Evolutionary conservation across 495 filamentous ascomycete genomes (phyloP).

Genomic region (Chaetomidium leptoderma): DNA sequence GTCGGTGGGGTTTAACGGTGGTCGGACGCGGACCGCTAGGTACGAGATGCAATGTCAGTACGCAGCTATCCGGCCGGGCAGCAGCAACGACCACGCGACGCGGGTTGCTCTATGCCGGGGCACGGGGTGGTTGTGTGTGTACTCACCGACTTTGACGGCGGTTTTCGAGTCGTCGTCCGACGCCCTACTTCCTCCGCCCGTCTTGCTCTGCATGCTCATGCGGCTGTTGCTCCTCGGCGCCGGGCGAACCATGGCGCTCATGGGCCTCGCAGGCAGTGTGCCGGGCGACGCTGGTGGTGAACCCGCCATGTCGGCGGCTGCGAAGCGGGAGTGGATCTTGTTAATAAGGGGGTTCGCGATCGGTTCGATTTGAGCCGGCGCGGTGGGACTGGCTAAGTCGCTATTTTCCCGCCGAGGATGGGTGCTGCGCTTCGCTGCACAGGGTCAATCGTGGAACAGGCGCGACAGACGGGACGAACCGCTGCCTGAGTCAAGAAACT

Average conservation of each 20-base stretch:
- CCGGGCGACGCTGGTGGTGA: constrained; percentile 53
- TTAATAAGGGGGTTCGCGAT: constrained; percentile 15
- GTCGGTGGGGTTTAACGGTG: constrained; percentile 75
- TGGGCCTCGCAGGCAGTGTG: constrained; percentile 59
- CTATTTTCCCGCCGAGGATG: constrained; percentile 1
- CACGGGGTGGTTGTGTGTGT: constrained; percentile 15
- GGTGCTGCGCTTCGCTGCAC: constrained; percentile 15
- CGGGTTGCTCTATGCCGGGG: constrained; percentile 13
- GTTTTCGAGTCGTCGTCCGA: constrained; percentile 94
- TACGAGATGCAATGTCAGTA: constrained; percentile 26
- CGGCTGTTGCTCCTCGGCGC: constrained; percentile 77
- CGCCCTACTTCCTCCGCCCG: constrained; percentile 73
- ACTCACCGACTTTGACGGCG: constrained; percentile 99
- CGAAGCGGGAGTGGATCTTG: constrained; percentile 22
- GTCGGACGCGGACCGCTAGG: constrained; percentile 87
- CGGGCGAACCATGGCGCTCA: constrained; percentile 82
- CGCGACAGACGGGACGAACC: constrained; percentile 17
- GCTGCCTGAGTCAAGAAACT: constrained; percentile 13
- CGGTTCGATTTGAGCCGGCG: constrained; percentile 18
- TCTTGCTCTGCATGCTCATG: constrained; percentile 79
- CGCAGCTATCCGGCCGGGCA: constrained; percentile 19
- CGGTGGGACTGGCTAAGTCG: constrained; percentile 15
- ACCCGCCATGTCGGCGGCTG: constrained; percentile 45
- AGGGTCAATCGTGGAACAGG: constrained; percentile 14
- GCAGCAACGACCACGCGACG: constrained; percentile 21